Evolutionary conservation across 2,329 filamentous ascomycete genomes (phyloP), one percentile per base, ranked within the genome.

Genomic region (Ceratocystis ficicola): DNA sequence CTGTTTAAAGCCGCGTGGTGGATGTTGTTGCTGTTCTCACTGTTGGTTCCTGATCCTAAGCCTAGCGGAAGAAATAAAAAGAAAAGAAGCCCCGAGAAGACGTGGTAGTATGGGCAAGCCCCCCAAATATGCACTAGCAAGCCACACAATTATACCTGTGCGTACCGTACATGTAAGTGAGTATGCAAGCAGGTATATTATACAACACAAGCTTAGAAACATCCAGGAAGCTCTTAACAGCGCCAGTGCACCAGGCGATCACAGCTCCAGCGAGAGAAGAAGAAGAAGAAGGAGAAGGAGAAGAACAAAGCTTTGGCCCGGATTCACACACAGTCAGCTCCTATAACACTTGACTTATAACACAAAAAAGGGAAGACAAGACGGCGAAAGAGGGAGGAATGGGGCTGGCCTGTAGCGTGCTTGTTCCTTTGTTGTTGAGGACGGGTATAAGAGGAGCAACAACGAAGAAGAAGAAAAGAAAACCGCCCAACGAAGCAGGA

Each of bases 1-100:
- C 52, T 57, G 52, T 57, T 57, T 57, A 57, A 57, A 15, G 22
- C 52, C 52, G 52, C 52, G 52, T 57, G 52, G 52, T 57, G 22
- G 52, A 28, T 6, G 10, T 22, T 50, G 17, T n/a, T 50, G 46
- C 46, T 28, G 30, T 57, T 57, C 22, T 28, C 32, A 25, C 30
- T 57, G 30, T 28, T 22, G 36, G 52, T 57, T 57, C 52, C 52
- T 30, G 52, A 32, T 30, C 36, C 12, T 57, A 32, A 30, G 52
- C 8, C 36, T 41, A 12, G 36, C 36, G 36, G 36, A 41, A 41
- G 36, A 41, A 41, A 41, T 12, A 41, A 57, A 30, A 30, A 57
- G 30, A n/a, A 57, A 30, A 57, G 52, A 57, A 57, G 30, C 22
- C 52, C 52, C 22, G 17, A 30, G 20, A 10, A 7, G 46, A 20